Conservation (phyloP, 139 green algal species). For the Chlamydomonas applanata region DNA sequence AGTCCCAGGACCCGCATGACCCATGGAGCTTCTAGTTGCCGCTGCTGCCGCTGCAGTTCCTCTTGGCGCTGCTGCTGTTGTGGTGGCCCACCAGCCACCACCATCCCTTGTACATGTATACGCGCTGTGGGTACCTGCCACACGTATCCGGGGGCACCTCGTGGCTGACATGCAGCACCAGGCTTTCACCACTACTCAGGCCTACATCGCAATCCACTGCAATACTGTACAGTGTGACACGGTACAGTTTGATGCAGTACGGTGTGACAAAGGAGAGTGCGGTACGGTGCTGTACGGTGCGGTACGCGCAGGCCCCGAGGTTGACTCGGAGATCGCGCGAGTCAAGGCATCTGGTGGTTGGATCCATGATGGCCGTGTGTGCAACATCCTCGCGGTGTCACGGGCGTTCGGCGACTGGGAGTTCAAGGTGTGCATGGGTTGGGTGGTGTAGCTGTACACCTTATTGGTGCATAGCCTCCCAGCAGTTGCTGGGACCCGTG, state of each 20-base stretch:
- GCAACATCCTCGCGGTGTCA: slow-evolving; percentile 61
- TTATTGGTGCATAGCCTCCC: not conserved
- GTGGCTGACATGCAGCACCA: no score
- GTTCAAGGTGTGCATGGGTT: slow-evolving; percentile 52
- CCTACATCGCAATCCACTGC: no score
- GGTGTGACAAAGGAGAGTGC: no score
- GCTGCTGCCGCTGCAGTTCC: not conserved
- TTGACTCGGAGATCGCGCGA: slow-evolving; percentile 44
- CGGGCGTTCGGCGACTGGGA: slow-evolving; percentile 67
- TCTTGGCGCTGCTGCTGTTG: not conserved
- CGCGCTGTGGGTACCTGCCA: no score
- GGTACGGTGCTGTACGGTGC: no score
- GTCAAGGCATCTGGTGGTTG: slow-evolving; percentile 55
- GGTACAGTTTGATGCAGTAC: no score
- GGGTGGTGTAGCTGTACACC: no score
- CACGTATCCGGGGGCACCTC: no score
- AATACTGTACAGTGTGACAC: no score
- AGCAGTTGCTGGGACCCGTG: not conserved
- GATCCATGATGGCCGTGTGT: slow-evolving; percentile 63
- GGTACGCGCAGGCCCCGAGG: slow-evolving; percentile 3
- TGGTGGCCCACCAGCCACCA: not conserved
- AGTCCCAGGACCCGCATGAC: no score
- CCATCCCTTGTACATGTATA: no score
- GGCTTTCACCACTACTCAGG: no score
- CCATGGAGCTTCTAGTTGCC: not conserved